Percentiles rank a stretch among this genome's conserved stretches.
Conservation (phyloP, 441 rosid species). For the Lepidium campestre region DNA sequence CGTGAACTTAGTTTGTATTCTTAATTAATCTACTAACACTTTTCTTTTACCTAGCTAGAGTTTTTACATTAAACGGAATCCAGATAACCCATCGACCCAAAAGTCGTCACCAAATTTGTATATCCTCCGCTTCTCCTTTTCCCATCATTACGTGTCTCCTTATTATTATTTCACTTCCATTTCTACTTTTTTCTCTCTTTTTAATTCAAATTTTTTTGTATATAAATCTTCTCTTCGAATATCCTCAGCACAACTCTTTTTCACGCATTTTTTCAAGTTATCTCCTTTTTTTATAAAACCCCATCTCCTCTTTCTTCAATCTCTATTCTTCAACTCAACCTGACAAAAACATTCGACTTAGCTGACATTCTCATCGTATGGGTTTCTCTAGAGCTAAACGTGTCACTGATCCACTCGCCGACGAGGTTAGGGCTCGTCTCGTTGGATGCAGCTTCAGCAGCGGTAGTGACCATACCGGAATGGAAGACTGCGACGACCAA, state of each 20-base stretch:
- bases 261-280: neutral
- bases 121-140: constrained; percentile 22
- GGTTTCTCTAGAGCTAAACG: constrained; percentile 40
- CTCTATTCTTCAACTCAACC: neutral
- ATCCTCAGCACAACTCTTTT: constrained; percentile 18
- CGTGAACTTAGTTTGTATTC: too few species aligned
- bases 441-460: constrained; percentile 49
- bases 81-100: constrained; percentile 9
- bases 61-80: too few species aligned
- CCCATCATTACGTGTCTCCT: constrained; percentile 21
- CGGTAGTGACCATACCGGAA: constrained; percentile 73
- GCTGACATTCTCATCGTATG: constrained; percentile 26
- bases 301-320: neutral
- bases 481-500: constrained; percentile 14
- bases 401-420: constrained; percentile 57
- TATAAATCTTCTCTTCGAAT: constrained; percentile 35
- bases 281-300: constrained; percentile 17
- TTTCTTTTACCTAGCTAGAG: too few species aligned
- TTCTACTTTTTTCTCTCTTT: too few species aligned
- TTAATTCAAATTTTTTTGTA: neutral
- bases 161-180: neutral
- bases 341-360: neutral
- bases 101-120: constrained; percentile 15
- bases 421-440: constrained; percentile 58
- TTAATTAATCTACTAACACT: too few species aligned